phyloP scores from a whole-genome alignment of 164 flowering plant species.

The Buxus sempervirens region DNA sequence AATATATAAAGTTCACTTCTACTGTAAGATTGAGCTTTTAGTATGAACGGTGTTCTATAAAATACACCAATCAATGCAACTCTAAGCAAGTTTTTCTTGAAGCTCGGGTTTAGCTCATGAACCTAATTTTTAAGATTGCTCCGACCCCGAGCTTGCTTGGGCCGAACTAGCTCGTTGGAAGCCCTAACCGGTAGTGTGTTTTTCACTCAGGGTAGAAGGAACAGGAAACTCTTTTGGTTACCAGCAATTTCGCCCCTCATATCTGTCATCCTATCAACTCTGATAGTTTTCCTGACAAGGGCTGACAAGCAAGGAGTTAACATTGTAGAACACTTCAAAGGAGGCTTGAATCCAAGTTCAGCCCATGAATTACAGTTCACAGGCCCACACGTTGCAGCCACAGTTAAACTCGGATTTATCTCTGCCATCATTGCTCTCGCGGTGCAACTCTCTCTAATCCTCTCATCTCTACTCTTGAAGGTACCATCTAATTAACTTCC shows the following conservation, averaged over 20 bases:
- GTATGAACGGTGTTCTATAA: too few species aligned
- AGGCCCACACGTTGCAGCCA: slow-evolving; percentile 44
- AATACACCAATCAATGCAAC: too few species aligned
- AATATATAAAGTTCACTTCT: too few species aligned
- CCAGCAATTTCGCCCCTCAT: slow-evolving; percentile 78
- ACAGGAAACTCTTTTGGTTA: slow-evolving; percentile 80
- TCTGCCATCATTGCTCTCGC: slow-evolving; percentile 70
- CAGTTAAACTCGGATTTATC: slow-evolving; percentile 62
- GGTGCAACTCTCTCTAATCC: slow-evolving; percentile 26
- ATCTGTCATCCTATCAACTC: slow-evolving; percentile 67
- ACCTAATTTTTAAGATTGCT: too few species aligned
- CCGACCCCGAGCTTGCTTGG: too few species aligned
- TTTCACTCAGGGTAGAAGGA: slow-evolving; percentile 52
- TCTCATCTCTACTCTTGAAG: not conserved
- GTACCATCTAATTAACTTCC: not conserved
- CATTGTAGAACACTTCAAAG: slow-evolving; percentile 62
- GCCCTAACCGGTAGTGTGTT: not conserved
- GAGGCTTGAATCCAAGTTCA: slow-evolving; percentile 73
- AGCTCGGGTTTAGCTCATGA: too few species aligned
- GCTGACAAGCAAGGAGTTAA: slow-evolving; percentile 78
- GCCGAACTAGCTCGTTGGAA: too few species aligned
- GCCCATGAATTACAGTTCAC: slow-evolving; percentile 44
- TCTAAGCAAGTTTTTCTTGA: too few species aligned
- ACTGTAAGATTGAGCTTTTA: too few species aligned
- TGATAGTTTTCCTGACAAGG: slow-evolving; percentile 53